Conservation (phyloP, 2,329 filamentous ascomycete species). For the Sclerotinia nivalis region DNA sequence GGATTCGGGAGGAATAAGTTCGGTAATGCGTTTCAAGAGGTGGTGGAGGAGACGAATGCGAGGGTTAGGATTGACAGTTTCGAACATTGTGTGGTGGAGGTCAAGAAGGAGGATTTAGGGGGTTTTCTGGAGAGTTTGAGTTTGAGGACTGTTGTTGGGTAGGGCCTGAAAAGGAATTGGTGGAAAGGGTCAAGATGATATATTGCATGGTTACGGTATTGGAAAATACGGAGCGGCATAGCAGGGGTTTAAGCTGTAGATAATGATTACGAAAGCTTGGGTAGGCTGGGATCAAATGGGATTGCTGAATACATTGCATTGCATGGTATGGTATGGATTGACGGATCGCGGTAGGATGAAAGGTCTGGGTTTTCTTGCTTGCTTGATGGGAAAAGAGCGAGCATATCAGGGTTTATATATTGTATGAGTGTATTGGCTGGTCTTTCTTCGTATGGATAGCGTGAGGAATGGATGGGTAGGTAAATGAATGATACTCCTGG, state of each 20-base stretch:
- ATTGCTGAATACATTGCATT: background rate
- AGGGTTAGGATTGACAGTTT: slow-evolving; percentile 93
- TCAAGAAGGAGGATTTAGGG: slow-evolving; percentile 91
- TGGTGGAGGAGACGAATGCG: slow-evolving; percentile 86
- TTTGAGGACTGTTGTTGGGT: slow-evolving; percentile 80
- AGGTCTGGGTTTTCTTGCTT: background rate
- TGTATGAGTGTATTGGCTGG: background rate
- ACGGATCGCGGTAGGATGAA: background rate
- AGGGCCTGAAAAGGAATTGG: background rate
- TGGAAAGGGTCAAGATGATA: background rate
- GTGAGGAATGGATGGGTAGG: background rate
- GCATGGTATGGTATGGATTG: slow-evolving; percentile 1
- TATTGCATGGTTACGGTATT: background rate
- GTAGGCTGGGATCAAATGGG: background rate
- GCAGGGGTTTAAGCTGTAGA: background rate
- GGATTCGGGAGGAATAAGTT: slow-evolving; percentile 85
- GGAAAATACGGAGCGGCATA: background rate
- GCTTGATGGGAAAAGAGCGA: background rate
- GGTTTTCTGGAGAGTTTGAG: slow-evolving; percentile 91
- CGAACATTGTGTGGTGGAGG: slow-evolving; percentile 95
- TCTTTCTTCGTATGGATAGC: slow-evolving; percentile 1
- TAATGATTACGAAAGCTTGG: slow-evolving; percentile 19
- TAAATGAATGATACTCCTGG: slow-evolving; percentile 8
- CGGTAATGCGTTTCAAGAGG: slow-evolving; percentile 92
- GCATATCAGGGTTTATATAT: background rate